phyloP scores from a whole-genome alignment of 2,329 filamentous ascomycete genomes.

The Fusarium sambucinum region DNA sequence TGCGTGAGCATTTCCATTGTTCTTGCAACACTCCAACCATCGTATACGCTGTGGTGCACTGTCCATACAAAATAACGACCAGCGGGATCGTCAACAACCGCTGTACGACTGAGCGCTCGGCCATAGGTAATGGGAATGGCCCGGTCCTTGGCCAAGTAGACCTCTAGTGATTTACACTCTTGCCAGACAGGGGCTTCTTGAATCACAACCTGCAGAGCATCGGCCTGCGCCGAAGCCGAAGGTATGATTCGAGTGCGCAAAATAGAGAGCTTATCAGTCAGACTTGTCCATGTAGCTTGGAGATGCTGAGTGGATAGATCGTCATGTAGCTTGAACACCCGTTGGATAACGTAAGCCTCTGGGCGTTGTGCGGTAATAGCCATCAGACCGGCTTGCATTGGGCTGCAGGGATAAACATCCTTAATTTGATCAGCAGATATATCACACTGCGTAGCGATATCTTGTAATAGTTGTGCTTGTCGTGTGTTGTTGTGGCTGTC shows the following conservation, averaged over 20 bases:
- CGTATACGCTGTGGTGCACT: not conserved
- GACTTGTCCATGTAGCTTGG: not conserved
- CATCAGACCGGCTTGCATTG: constrained; percentile 4
- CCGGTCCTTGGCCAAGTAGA: not conserved
- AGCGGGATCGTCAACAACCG: not conserved
- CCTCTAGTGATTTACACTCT: not conserved
- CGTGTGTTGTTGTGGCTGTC: not conserved
- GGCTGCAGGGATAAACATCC: constrained; percentile 5
- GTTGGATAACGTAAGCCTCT: constrained; percentile 2
- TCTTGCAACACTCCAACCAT: not conserved
- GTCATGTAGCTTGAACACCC: not conserved
- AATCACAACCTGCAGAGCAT: constrained; percentile 5
- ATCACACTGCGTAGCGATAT: not conserved
- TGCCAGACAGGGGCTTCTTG: not conserved
- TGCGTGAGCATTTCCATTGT: constrained; percentile 5
- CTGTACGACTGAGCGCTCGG: not conserved
- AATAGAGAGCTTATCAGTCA: not conserved
- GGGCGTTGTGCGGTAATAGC: constrained; percentile 1
- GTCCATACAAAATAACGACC: constrained; percentile 2
- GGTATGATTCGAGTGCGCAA: constrained; percentile 3
- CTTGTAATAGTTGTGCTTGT: not conserved
- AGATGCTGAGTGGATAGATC: not conserved
- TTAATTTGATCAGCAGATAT: not conserved
- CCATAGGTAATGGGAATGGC: constrained; percentile 3
- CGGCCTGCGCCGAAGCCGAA: not conserved